A percentile compares a stretch with the other conserved stretches of the same genome.
Conservation (phyloP, 371 early-diverging fungal species). For the Phascolomyces articulosus region DNA sequence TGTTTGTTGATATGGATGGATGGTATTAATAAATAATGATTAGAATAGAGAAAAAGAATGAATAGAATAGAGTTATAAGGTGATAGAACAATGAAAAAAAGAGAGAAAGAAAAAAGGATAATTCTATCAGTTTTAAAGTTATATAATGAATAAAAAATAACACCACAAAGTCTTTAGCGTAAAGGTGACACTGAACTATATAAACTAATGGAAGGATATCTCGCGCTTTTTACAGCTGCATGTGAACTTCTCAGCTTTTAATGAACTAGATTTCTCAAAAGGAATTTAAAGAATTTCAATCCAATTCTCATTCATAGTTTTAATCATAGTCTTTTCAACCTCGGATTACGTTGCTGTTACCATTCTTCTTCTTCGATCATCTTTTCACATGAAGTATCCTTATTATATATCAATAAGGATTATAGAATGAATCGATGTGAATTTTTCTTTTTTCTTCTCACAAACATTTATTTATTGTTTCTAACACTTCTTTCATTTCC, state of each 20-base stretch:
- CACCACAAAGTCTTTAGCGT: no score
- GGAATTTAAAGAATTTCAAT: not conserved
- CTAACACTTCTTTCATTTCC: no score
- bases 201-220: not conserved
- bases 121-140: not conserved
- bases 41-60: not conserved
- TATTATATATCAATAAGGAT: not conserved
- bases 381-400: not conserved
- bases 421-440: not conserved
- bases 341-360: no score
- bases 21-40: no score
- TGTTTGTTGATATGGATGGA: not conserved
- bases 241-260: conserved; percentile 6
- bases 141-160: not conserved
- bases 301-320: no score
- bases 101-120: not conserved
- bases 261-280: not conserved
- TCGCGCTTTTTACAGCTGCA: not conserved
- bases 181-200: conserved; percentile 5
- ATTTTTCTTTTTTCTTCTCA: not conserved
- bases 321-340: no score
- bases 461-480: no score
- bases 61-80: not conserved
- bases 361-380: not conserved
- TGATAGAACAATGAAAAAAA: not conserved